phyloP scores from a whole-genome alignment of 164 flowering plant genomes.

The Malania oleifera region DNA sequence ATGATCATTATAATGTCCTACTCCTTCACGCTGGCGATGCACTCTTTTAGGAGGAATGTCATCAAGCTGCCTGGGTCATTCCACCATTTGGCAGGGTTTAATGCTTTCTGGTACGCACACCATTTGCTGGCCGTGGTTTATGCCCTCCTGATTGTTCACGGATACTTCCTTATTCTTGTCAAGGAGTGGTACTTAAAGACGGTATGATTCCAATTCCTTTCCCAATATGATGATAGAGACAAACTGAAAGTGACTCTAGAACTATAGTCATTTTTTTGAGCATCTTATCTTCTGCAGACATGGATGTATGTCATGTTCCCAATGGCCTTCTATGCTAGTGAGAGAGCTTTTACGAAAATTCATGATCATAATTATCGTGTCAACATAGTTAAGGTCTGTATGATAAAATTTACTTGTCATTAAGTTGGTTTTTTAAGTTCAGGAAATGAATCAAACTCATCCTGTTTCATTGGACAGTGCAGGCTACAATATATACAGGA shows the following conservation, averaged over 20 bases:
- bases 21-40: constrained; percentile 72
- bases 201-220: constrained; percentile 25
- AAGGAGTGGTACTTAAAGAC: constrained; percentile 64
- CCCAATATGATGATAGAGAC: too few species aligned
- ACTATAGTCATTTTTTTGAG: too few species aligned
- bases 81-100: constrained; percentile 80
- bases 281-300: constrained; percentile 52
- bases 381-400: constrained; percentile 54
- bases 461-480: constrained; percentile 14
- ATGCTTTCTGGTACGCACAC: constrained; percentile 96
- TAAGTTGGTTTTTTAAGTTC: too few species aligned
- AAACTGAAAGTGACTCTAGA: too few species aligned
- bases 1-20: constrained; percentile 67
- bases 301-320: constrained; percentile 88
- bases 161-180: constrained; percentile 49
- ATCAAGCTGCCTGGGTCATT: constrained; percentile 65
- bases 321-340: constrained; percentile 49
- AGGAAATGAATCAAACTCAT: constrained; percentile 9
- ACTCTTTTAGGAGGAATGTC: constrained; percentile 67
- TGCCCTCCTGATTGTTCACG: constrained; percentile 57
- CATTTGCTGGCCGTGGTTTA: constrained; percentile 77
- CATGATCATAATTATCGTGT: constrained; percentile 43
- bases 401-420: not conserved
- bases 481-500: constrained; percentile 79
- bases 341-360: constrained; percentile 37